Evolutionary conservation across 176 grass and related monocot genomes (phyloP), one percentile per base, ranked within the genome.

Genomic region (Olyra latifolia): DNA sequence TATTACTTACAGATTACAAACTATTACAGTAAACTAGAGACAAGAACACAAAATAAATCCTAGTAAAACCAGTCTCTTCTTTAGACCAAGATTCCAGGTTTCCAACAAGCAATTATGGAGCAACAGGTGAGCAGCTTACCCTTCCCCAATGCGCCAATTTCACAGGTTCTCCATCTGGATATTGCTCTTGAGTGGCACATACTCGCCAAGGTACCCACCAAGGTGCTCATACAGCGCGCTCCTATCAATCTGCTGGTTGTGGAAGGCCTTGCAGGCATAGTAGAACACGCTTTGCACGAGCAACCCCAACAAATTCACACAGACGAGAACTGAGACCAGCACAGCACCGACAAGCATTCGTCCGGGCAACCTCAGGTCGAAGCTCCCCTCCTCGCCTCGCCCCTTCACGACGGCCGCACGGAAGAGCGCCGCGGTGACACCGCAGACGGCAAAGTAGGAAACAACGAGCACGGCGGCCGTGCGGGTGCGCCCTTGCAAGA

Each of bases 281-380:
- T 98, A 98, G 91, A 98, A 95, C 16, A 98, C 88, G 71, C 96
- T 98, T 77, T 98, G 92, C 62, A 85, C 86, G 10, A 98, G 92
- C 58, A 98, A 54, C 0, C 92, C 96, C n/a, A 98, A 39, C 11
- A 98, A 43, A 64, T 95, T 95, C 47, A 91, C 86, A 7, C 88
- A 75, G 30, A 95, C 96, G 9, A 98, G 96, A 7, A 93, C 78
- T n/a, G 79, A 89, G 0, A 98, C 88, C 28, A 98, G 88, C 2
- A 89, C 80, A 8, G 86, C 84, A 23, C 96, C 92, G 2, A 93
- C 78, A 11, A 91, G 74, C 29, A 95, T 67, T 22, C 90, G 81
- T 0, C 56, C 75, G 8, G 85, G 20, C 47, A 80, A 54, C 69
- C 75, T 69, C 8, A 93, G 84, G 38, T 84, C 86, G 15, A 95